Evolutionary conservation across 768 basidiomycete species (phyloP), one percentile per base, ranked within the genome.

Genomic region (Mycena amicta): DNA sequence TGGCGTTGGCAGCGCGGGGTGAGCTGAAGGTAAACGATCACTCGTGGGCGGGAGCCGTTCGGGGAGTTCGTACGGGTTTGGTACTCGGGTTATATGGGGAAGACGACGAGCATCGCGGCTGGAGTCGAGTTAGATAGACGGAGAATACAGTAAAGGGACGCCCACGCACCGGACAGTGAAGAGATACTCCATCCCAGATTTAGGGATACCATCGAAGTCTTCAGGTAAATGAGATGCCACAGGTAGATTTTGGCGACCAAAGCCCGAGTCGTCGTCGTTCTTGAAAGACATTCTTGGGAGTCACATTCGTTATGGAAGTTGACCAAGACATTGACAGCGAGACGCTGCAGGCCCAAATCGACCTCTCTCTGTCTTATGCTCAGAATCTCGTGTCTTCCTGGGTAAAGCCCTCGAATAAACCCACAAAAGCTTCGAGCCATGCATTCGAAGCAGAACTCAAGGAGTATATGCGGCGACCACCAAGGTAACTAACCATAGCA

Each of bases 271-370:
- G 0, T 90, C 88, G 6, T 84, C 82, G 45, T 87, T 85, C 77
- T 81, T 64, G 66, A 62, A 28, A 50, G 1, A 23, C 30, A 52
- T 33, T 39, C 25, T 26, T 31, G 27, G 22, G n/a, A 45, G 49
- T 49, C 16, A 31, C 40, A 8, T 31, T 41, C 49, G 49, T 22
- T 39, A 57, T 56, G 31, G 58, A 64, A 30, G 50, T 70, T 31
- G 73, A 81, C 56, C 81, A 86, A 62, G 83, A 87, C 39, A 77
- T 90, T 45, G 87, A 91, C 68, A 63, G 77, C 50, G 88, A 90
- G 66, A 75, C 82, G 30, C 76, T 93, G 39, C 91, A 92, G 70
- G 90, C 90, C n/a, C 89, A 89, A 73, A 85, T 92, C 52, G 88
- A 93, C 71, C 74, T 90, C 66, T 85, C 90, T 22, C 84, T 92